phyloP scores from a whole-genome alignment of 2,329 filamentous ascomycete species.

The Sclerotinia spermophila region DNA sequence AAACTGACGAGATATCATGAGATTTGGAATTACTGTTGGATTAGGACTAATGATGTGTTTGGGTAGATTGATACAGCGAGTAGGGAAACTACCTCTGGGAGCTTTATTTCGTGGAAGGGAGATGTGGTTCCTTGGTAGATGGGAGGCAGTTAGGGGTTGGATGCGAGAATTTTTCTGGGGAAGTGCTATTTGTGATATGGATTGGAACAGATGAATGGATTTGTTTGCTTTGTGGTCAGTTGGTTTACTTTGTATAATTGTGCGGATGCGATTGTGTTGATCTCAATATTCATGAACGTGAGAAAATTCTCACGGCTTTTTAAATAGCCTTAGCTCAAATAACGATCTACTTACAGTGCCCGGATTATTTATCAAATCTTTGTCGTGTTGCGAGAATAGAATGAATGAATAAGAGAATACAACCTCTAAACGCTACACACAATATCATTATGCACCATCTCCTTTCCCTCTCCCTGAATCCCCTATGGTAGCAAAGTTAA shows the following conservation, averaged over 20 bases:
- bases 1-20: background rate
- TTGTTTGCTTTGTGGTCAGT: background rate
- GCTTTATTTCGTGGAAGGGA: slow-evolving; percentile 29
- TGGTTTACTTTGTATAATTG: background rate
- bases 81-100: slow-evolving; percentile 31
- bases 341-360: background rate
- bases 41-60: background rate
- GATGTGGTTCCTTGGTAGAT: slow-evolving; percentile 26
- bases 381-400: background rate
- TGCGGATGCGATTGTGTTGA: background rate
- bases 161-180: too few relatives aligned
- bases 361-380: background rate
- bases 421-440: background rate
- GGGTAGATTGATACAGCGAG: slow-evolving; percentile 40
- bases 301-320: background rate
- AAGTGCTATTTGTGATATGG: background rate
- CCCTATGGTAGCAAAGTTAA: too few relatives aligned
- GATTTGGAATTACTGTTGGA: background rate
- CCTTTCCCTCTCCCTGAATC: background rate
- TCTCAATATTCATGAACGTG: background rate
- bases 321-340: background rate
- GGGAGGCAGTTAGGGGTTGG: background rate
- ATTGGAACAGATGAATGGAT: background rate
- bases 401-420: too few relatives aligned
- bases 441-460: background rate